Evolutionary conservation across 768 basidiomycete species (phyloP).

Genomic region (Suillus subalutaceus): DNA sequence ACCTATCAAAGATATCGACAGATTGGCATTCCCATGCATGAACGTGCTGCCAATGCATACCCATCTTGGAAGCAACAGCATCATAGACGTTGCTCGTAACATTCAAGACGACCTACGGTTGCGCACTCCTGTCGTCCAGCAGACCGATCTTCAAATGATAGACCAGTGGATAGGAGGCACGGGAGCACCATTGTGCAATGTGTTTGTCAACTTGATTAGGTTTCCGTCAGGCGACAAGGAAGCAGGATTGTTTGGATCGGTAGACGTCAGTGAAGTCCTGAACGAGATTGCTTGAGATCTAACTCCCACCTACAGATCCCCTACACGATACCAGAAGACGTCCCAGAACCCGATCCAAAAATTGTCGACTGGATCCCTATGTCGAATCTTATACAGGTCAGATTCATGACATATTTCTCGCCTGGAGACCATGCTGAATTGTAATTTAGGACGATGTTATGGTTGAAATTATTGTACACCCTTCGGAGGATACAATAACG

Average conservation of each 20-base stretch:
- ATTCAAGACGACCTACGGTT: slow-evolving; percentile 40
- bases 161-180: slow-evolving; percentile 36
- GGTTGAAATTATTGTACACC: slow-evolving; percentile 33
- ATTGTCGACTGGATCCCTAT: slow-evolving; percentile 22
- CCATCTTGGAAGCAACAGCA: slow-evolving; percentile 17
- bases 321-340: slow-evolving; percentile 34
- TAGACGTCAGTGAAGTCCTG: slow-evolving; percentile 35
- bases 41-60: slow-evolving; percentile 46
- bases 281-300: background rate
- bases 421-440: background rate
- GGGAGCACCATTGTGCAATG: slow-evolving; percentile 41
- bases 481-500: slow-evolving; percentile 19
- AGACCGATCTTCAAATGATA: slow-evolving; percentile 40
- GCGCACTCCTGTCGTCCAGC: slow-evolving; percentile 44
- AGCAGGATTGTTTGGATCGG: slow-evolving; percentile 29
- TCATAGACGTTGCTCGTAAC: slow-evolving; percentile 31
- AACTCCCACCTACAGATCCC: slow-evolving; percentile 32
- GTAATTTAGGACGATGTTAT: slow-evolving; percentile 35
- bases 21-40: slow-evolving; percentile 47
- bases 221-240: slow-evolving; percentile 25
- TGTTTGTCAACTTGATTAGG: slow-evolving; percentile 48
- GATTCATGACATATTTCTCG: background rate
- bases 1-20: slow-evolving; percentile 35
- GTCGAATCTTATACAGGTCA: slow-evolving; percentile 30
- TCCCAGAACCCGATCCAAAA: slow-evolving; percentile 14